These are phyloP conservation scores for Fusarium sambucinum DNA, from an alignment of 2,329 filamentous ascomycete species.

Conservation along the genomic window DNA sequence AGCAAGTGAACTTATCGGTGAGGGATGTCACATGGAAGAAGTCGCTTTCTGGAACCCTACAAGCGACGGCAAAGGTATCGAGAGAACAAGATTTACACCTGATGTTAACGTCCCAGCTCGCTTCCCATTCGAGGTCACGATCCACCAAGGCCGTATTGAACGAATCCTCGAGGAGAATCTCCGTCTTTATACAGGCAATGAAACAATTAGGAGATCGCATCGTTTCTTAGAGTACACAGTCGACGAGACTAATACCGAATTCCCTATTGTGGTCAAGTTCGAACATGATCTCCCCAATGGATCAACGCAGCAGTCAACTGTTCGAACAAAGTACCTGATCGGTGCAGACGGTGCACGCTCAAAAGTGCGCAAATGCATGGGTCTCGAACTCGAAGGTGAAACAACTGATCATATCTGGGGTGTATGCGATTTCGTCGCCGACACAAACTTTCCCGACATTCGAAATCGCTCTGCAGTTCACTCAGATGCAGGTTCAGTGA, in stretches of 20 bases:
- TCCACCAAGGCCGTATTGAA: conserved; percentile 25
- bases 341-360: conserved; percentile 22
- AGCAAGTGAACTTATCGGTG: conserved; percentile 17
- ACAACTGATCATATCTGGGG: conserved; percentile 28
- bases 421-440: conserved; percentile 21
- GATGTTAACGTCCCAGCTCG: conserved; percentile 22
- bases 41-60: conserved; percentile 25
- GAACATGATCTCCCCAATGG: conserved; percentile 5
- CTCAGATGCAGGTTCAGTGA: conserved; percentile 16
- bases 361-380: conserved; percentile 20
- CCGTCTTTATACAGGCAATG: not conserved
- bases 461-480: conserved; percentile 19
- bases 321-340: conserved; percentile 18
- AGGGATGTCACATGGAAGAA: conserved; percentile 29
- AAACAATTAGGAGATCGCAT: conserved; percentile 6
- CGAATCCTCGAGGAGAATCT: conserved; percentile 23
- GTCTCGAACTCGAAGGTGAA: conserved; percentile 18
- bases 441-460: conserved; percentile 25
- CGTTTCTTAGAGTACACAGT: conserved; percentile 19
- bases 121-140: conserved; percentile 13
- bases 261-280: conserved; percentile 5
- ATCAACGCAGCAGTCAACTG: not conserved
- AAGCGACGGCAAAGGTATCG: conserved; percentile 3
- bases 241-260: not conserved
- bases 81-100: conserved; percentile 12